A percentile compares a stretch with the other conserved stretches of the same genome.
These are phyloP conservation scores for Olyra latifolia DNA, from an alignment of 176 grass and related monocot genomes.

Conservation along the genomic window DNA sequence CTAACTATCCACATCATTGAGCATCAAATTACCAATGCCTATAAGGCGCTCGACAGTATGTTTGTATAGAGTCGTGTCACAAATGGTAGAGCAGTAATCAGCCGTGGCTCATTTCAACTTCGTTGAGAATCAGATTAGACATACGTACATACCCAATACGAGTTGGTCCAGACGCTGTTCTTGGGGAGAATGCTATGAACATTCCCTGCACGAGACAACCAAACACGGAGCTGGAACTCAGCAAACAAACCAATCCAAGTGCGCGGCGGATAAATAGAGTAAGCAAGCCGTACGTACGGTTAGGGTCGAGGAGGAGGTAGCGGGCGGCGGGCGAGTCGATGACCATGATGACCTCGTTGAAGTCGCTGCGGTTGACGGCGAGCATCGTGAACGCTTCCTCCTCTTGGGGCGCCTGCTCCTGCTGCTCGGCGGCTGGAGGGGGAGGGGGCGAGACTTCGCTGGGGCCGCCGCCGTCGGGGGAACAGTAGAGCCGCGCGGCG, in stretches of 20 bases:
- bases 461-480: slow-evolving; percentile 5
- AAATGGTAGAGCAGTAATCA: not conserved
- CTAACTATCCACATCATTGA: not conserved
- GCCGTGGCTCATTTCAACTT: not conserved
- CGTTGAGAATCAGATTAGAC: not conserved
- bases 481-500: not conserved
- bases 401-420: not conserved
- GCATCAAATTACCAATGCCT: not conserved
- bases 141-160: slow-evolving; percentile 67
- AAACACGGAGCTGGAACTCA: slow-evolving; percentile 1
- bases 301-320: slow-evolving; percentile 74
- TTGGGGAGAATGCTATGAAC: slow-evolving; percentile 83
- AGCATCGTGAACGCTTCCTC: slow-evolving; percentile 62
- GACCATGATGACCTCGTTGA: slow-evolving; percentile 79
- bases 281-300: slow-evolving; percentile 35
- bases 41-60: not conserved
- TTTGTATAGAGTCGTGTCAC: not conserved
- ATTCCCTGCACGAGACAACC: slow-evolving; percentile 51
- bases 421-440: not conserved
- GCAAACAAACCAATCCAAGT: not conserved
- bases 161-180: slow-evolving; percentile 76
- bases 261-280: not conserved
- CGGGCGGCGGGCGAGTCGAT: slow-evolving; percentile 63
- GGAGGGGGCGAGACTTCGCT: slow-evolving; percentile 20
- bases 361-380: slow-evolving; percentile 40